These are phyloP conservation scores for Boletus sp. DNA, from an alignment of 768 basidiomycete species.

Conservation along the genomic window DNA sequence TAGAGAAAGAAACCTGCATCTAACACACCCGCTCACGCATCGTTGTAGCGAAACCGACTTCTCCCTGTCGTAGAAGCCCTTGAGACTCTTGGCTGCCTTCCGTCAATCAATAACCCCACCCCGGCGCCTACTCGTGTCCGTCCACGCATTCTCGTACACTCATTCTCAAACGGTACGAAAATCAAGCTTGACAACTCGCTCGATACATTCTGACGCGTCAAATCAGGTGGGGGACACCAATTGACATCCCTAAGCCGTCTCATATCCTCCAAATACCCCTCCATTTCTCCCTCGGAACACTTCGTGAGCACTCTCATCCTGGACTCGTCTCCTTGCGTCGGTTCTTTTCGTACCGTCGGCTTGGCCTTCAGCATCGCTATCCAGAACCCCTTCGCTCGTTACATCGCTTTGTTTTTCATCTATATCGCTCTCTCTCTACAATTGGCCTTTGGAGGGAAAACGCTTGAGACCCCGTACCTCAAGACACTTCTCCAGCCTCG, in stretches of 20 bases:
- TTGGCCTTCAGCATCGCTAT: constrained; percentile 23
- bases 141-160: constrained; percentile 26
- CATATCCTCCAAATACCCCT: constrained; percentile 18
- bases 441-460: constrained; percentile 17
- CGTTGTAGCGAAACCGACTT: constrained; percentile 15
- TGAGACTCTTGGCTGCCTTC: constrained; percentile 22
- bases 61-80: constrained; percentile 24
- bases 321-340: constrained; percentile 20
- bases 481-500: constrained; percentile 18
- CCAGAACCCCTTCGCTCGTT: constrained; percentile 18
- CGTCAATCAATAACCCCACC: not conserved
- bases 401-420: constrained; percentile 10
- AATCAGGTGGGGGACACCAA: constrained; percentile 23
- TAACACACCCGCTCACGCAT: not conserved
- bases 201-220: not conserved
- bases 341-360: constrained; percentile 15
- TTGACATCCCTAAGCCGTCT: constrained; percentile 17
- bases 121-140: not conserved
- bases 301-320: constrained; percentile 18
- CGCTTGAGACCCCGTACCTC: not conserved
- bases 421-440: constrained; percentile 8
- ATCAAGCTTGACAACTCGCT: not conserved
- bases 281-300: not conserved
- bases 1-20: not conserved
- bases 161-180: constrained; percentile 28